Percentiles rank a stretch among this genome's conserved stretches.
phyloP scores from a whole-genome alignment of 805 yeast species.

The Ogataea wickerhamii region DNA sequence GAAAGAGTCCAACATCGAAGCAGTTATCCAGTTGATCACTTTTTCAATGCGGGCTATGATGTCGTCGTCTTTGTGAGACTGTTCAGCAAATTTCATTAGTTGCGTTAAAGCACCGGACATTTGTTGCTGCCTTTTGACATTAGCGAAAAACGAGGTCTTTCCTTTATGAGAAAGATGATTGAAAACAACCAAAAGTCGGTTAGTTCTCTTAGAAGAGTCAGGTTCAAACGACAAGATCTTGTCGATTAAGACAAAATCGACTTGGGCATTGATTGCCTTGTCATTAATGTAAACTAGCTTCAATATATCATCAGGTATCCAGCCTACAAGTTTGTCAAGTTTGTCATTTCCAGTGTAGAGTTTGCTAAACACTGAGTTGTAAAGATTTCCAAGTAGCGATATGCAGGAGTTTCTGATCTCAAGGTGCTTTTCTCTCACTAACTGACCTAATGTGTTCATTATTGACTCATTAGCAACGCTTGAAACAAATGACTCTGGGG shows the following conservation, averaged over 20 bases:
- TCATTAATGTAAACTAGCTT: conserved; percentile 74
- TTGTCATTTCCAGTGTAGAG: conserved; percentile 24
- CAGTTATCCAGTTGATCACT: conserved; percentile 58
- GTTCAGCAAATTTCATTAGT: conserved; percentile 48
- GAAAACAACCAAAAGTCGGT: conserved; percentile 49
- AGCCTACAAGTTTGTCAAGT: conserved; percentile 34
- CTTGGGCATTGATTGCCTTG: conserved; percentile 55
- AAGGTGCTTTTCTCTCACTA: conserved; percentile 67
- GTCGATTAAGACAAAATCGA: conserved; percentile 61
- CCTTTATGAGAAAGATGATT: conserved; percentile 53
- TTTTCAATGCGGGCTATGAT: conserved; percentile 37
- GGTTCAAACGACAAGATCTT: conserved; percentile 54
- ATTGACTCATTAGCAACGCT: conserved; percentile 46
- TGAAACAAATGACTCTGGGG: conserved; percentile 43
- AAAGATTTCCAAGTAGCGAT: conserved; percentile 50
- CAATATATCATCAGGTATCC: conserved; percentile 65
- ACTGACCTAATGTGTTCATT: conserved; percentile 52
- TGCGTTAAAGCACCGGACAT: conserved; percentile 48
- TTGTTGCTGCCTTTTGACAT: conserved; percentile 65
- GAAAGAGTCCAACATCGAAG: conserved; percentile 48
- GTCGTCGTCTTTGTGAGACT: conserved; percentile 33
- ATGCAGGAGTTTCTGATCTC: conserved; percentile 63
- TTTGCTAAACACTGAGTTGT: conserved; percentile 41
- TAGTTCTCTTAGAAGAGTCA: conserved; percentile 42
- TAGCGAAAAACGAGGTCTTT: conserved; percentile 61